These are phyloP conservation scores for Smittium culicis DNA, from an alignment of 371 early-diverging fungal species.

Conservation along the genomic window DNA sequence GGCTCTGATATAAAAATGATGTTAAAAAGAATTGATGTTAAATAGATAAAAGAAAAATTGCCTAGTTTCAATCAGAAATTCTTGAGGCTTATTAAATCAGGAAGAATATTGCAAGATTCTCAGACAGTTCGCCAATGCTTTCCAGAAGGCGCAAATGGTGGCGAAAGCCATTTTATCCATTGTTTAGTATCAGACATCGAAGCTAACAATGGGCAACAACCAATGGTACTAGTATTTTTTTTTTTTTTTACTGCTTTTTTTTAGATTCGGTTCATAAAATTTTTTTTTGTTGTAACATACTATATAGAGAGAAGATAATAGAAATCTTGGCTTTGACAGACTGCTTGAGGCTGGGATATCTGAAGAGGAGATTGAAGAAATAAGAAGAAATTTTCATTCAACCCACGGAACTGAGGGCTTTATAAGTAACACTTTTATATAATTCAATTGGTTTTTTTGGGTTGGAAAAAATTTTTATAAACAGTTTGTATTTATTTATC, in stretches of 20 bases:
- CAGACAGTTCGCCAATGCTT: background rate
- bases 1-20: background rate
- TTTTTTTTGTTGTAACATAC: background rate
- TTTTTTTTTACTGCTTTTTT: background rate
- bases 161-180: background rate
- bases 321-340: slow-evolving; percentile 7
- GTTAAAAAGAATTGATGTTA: background rate
- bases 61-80: background rate
- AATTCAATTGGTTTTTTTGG: no score
- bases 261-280: no score
- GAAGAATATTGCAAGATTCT: slow-evolving; percentile 8
- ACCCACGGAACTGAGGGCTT: slow-evolving; percentile 5
- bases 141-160: background rate
- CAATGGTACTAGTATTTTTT: background rate
- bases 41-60: slow-evolving; percentile 1
- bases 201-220: background rate
- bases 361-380: slow-evolving; percentile 11
- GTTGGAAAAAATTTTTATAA: background rate
- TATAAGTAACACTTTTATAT: background rate
- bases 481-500: background rate
- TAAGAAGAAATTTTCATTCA: slow-evolving; percentile 6
- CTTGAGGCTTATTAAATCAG: slow-evolving; percentile 2
- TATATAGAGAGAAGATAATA: slow-evolving; percentile 3
- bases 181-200: slow-evolving; percentile 6
- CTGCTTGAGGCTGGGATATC: slow-evolving; percentile 1